Conservation (phyloP, 345 rosid genomes). For the Microthlaspi erraticum region DNA sequence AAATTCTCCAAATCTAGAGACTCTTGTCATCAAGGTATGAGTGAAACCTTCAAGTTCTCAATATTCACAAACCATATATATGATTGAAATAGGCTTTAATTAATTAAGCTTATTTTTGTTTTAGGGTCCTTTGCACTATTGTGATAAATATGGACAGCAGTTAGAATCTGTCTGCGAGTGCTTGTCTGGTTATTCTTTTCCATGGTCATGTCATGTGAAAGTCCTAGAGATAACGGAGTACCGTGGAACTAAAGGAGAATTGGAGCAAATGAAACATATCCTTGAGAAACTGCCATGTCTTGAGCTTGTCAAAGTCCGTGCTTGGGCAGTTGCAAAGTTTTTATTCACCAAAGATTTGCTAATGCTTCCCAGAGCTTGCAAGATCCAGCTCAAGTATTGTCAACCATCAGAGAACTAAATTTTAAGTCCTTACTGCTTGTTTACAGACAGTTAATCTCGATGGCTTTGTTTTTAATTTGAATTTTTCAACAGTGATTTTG, state of each 20-base stretch:
- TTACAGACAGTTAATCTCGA: no score
- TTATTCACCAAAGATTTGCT: no score
- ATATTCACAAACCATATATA: no score
- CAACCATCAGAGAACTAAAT: no score
- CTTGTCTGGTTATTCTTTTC: not conserved
- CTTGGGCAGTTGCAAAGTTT: not conserved
- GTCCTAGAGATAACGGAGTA: not conserved
- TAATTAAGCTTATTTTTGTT: no score
- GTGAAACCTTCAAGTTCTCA: not conserved
- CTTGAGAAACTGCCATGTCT: not conserved
- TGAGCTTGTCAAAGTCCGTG: not conserved
- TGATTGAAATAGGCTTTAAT: no score
- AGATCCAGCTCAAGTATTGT: no score
- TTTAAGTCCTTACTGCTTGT: no score
- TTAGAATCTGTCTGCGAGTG: not conserved
- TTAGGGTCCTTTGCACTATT: not conserved
- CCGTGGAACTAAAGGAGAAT: not conserved
- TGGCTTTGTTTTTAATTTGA: no score
- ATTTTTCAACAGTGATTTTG: no score
- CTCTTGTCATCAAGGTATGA: not conserved
- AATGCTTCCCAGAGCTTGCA: no score
- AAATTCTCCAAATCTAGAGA: not conserved
- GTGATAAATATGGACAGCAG: not conserved
- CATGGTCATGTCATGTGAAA: not conserved
- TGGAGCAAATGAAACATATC: not conserved